Conservation (phyloP, 345 rosid genomes). For the Firmiana major region DNA sequence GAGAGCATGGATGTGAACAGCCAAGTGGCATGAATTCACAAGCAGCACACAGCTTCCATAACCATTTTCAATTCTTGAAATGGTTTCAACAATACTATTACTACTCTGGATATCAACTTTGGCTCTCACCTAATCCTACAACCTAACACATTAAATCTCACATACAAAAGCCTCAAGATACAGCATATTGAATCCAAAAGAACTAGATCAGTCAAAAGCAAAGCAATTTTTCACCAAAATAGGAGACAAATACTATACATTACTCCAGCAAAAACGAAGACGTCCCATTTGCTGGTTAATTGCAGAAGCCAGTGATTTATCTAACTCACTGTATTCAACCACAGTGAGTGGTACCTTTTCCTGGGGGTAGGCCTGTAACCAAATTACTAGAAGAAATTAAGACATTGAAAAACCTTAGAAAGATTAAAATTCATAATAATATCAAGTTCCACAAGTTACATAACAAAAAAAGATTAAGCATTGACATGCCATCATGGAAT, state of each 20-base stretch:
- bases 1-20: not conserved
- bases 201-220: not conserved
- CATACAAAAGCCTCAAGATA: not conserved
- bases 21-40: not conserved
- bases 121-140: too few species aligned
- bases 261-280: slow-evolving; percentile 97
- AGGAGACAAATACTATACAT: slow-evolving; percentile 44
- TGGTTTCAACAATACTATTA: too few species aligned
- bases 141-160: not conserved
- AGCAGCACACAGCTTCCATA: not conserved
- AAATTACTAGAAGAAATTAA: slow-evolving; percentile 17
- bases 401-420: not conserved
- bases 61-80: too few species aligned
- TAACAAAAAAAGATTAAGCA: slow-evolving; percentile 1
- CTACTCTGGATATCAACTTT: too few species aligned
- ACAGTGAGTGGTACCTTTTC: slow-evolving; percentile 96
- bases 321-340: slow-evolving; percentile 93
- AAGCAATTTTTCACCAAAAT: slow-evolving; percentile 6
- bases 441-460: not conserved
- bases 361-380: slow-evolving; percentile 81
- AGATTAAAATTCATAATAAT: not conserved
- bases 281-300: slow-evolving; percentile 92
- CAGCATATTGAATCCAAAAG: slow-evolving; percentile 7
- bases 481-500: not conserved
- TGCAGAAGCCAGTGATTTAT: slow-evolving; percentile 81